Evolutionary conservation across 163 green algal species (phyloP).

Genomic region (Scenedesmus sp.): DNA sequence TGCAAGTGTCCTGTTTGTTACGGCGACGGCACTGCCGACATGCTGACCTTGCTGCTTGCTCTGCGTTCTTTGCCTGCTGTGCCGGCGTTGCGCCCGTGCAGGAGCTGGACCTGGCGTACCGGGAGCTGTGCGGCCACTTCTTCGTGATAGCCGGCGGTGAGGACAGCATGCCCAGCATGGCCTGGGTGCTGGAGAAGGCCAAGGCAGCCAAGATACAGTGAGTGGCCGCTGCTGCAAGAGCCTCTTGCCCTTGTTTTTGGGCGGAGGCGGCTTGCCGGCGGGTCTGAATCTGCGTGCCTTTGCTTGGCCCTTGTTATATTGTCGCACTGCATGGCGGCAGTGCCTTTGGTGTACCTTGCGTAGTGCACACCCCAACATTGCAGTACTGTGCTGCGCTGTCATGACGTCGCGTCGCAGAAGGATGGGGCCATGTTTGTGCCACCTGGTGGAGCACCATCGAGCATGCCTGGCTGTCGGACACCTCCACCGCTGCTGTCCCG

Average conservation of each 20-base stretch:
- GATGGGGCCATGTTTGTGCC: background rate
- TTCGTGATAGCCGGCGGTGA: conserved; percentile 89
- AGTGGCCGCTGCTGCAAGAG: background rate
- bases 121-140: conserved; percentile 91
- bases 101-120: conserved; percentile 78
- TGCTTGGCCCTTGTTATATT: too few relatives aligned
- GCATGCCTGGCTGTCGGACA: background rate
- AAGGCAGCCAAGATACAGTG: conserved; percentile 85
- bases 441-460: background rate
- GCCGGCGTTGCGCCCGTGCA: background rate
- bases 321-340: too few relatives aligned
- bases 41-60: background rate
- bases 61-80: background rate
- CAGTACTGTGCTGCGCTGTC: too few relatives aligned
- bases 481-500: background rate
- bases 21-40: too few relatives aligned
- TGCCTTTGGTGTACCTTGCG: too few relatives aligned
- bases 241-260: too few relatives aligned
- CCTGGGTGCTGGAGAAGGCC: conserved; percentile 94
- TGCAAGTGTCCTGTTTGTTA: background rate
- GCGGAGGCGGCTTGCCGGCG: background rate
- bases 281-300: too few relatives aligned
- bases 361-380: too few relatives aligned
- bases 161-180: conserved; percentile 88
- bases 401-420: background rate